Conservation (phyloP, 306 rosid genomes). For the Argentina anserina region DNA sequence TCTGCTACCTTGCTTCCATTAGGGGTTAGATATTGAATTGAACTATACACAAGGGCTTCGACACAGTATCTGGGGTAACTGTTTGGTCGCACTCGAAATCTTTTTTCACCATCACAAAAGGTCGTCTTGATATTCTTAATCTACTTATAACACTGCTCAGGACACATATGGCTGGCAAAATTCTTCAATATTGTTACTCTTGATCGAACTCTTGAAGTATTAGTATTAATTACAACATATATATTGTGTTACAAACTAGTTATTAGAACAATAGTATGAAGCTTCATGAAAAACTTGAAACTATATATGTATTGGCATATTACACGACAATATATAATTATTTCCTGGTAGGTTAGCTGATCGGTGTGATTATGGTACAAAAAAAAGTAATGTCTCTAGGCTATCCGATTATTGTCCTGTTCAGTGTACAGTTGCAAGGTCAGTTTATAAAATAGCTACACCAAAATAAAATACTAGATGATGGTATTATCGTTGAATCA, state of each 20-base stretch:
- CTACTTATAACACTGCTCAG: not conserved
- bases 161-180: not conserved
- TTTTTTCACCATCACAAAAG: constrained; percentile 18
- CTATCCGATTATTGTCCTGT: not conserved
- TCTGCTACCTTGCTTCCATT: constrained; percentile 58
- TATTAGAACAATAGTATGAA: not conserved
- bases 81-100: constrained; percentile 1
- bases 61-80: not conserved
- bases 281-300: not conserved
- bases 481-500: not conserved
- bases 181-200: not conserved
- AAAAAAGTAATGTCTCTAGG: not conserved
- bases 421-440: not conserved
- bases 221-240: not conserved
- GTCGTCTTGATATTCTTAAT: not conserved
- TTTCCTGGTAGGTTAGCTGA: not conserved
- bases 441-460: too few relatives aligned
- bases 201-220: not conserved
- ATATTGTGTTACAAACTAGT: not conserved
- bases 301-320: not conserved
- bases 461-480: too few relatives aligned
- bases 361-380: not conserved
- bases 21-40: constrained; percentile 31
- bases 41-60: constrained; percentile 21
- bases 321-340: not conserved